Evolutionary conservation across 139 green algal species (phyloP).

Genomic region (Pedinophyceae sp.): DNA sequence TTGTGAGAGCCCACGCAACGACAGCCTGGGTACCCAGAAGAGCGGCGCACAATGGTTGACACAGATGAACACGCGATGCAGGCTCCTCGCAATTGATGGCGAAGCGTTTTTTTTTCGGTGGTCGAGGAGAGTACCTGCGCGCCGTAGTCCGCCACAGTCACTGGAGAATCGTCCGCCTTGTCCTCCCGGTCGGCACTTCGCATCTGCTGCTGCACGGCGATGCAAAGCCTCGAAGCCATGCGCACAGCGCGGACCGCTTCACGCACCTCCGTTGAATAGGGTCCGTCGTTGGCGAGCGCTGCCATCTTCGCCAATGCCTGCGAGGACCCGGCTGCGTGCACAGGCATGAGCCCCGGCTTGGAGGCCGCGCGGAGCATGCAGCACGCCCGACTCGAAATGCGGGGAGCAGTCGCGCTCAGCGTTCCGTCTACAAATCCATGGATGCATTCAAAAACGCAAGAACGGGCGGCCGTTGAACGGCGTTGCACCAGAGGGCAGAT

Average conservation of each 20-base stretch:
- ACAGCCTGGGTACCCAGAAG: constrained; percentile 66
- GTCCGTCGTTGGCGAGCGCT: too few species aligned
- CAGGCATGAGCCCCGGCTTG: too few species aligned
- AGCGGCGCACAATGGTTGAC: background rate
- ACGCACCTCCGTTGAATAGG: too few species aligned
- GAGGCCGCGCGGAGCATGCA: too few species aligned
- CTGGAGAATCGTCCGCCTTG: constrained; percentile 76
- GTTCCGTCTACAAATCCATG: too few species aligned
- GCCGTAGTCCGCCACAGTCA: constrained; percentile 92
- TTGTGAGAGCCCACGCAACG: constrained; percentile 68
- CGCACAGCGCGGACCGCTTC: background rate
- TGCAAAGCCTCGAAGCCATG: background rate
- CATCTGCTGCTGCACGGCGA: constrained; percentile 44
- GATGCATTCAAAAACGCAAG: too few species aligned
- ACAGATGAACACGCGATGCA: background rate
- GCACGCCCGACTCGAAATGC: too few species aligned
- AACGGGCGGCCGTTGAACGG: too few species aligned
- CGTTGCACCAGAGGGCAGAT: too few species aligned
- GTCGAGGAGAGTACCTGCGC: background rate
- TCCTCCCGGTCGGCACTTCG: constrained; percentile 32
- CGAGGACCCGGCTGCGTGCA: too few species aligned
- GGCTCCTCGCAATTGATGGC: background rate
- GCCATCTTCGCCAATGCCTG: too few species aligned
- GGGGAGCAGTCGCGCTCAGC: too few species aligned
- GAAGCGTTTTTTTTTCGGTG: background rate